phyloP scores from a whole-genome alignment of 495 filamentous ascomycete species.

The Daldinia concentrica region DNA sequence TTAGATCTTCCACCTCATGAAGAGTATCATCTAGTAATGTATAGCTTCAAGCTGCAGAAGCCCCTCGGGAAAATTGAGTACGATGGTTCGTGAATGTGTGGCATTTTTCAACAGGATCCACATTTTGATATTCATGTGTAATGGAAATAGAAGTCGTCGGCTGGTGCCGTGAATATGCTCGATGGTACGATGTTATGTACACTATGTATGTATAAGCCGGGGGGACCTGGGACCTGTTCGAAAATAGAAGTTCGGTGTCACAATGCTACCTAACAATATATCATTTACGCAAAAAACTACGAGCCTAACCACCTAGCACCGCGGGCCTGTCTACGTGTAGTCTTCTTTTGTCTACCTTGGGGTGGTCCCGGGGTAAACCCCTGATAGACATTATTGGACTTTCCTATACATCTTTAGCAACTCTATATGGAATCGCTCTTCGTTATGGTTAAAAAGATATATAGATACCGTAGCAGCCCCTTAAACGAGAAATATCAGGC shows the following conservation, averaged over 20 bases:
- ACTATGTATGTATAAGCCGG: not conserved
- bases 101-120: not conserved
- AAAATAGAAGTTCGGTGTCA: constrained; percentile 2
- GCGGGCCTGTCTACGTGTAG: not conserved
- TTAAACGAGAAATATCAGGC: not conserved
- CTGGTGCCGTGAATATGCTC: not conserved
- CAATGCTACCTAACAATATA: not conserved
- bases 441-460: not conserved
- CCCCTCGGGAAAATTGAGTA: not conserved
- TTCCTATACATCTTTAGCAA: not conserved
- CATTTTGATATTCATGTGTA: not conserved
- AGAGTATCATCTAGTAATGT: too few species aligned
- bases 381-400: too few species aligned
- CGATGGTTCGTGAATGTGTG: not conserved
- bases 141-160: not conserved
- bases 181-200: not conserved
- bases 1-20: not conserved
- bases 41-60: too few species aligned
- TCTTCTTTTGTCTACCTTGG: not conserved
- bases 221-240: not conserved
- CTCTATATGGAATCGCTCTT: not conserved
- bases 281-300: not conserved
- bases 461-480: not conserved
- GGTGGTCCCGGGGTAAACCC: too few species aligned
- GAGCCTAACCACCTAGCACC: not conserved